phyloP scores from a whole-genome alignment of 139 green algal species.

The Coelastrella sp. region DNA sequence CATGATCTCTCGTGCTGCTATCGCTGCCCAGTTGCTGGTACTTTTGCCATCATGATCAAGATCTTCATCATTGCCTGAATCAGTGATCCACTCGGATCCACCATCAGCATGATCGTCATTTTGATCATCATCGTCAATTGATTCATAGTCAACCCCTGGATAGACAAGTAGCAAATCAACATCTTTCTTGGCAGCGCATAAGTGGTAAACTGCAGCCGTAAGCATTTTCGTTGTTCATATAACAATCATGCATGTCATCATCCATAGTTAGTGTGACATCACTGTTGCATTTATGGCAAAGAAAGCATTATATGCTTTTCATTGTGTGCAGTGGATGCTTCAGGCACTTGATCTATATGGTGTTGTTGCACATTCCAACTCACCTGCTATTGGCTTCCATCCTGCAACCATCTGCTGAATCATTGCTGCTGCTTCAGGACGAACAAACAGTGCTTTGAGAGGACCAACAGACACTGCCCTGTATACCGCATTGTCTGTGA shows the following conservation, averaged over 20 bases:
- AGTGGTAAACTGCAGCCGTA: too few species aligned
- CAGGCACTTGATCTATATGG: not conserved
- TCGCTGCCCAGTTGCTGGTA: slow-evolving; percentile 7
- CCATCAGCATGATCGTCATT: not conserved
- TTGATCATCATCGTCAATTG: not conserved
- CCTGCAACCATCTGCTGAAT: not conserved
- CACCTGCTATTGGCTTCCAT: not conserved
- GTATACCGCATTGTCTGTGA: not conserved
- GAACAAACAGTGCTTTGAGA: not conserved
- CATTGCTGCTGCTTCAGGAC: not conserved
- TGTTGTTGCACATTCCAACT: not conserved
- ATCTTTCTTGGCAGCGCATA: not conserved
- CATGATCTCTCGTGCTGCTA: slow-evolving; percentile 1
- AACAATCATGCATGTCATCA: too few species aligned
- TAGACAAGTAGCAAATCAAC: not conserved
- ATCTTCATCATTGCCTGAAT: not conserved
- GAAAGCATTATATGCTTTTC: not conserved
- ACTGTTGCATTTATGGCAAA: too few species aligned
- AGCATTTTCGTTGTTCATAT: too few species aligned
- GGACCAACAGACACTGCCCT: not conserved
- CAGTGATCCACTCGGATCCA: not conserved
- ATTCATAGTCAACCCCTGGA: not conserved
- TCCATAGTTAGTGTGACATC: too few species aligned
- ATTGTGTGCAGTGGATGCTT: not conserved
- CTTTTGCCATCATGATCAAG: not conserved